Evolutionary conservation across 805 yeast genomes (phyloP), one percentile per base, ranked within the genome.

Genomic region (Jamesozyma piceae): DNA sequence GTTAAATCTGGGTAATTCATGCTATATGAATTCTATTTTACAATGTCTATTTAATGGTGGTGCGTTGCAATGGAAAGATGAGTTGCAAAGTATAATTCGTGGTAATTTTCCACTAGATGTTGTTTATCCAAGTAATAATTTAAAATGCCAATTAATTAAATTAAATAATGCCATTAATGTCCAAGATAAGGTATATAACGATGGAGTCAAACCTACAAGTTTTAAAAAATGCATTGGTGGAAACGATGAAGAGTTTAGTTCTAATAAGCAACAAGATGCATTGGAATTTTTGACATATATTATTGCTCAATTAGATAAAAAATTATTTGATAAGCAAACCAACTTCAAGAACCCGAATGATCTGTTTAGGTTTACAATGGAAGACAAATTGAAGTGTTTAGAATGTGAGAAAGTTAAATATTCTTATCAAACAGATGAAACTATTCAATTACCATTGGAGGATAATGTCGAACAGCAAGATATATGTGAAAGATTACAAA

Each of bases 221-320:
- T 80, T 92, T 63, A 90, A 90, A 59, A 67, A 75, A 8, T 65
- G 87, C 21, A 69, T 92, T 41, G 96, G 96, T 3, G 73, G 73
- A 39, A 76, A 77, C 30, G 94, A 92, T 60, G 69, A 70, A 15
- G 98, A 92, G 55, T 92, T 92, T 53, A 71, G 80, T 36, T 80
- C 95, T 0, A 84, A 80, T 72, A 77, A 79, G 51, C 99, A 92
- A 58, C 98, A 92, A 61, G 99, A 92, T 66, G 92, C 97, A 0
- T 83, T 80, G 67, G 98, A 92, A 60, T 92, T 88, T 57, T 74
- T 88, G 63, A 63, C 76, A 4, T 82, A 78, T 57, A 61, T 90
- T 8, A 55, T 80, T 24, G 82, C 80, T 43, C 72, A 75, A 48
- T 60, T 88, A 22, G 89, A 82, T 48, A 58, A 60, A 4, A 60